phyloP scores from a whole-genome alignment of 75 land plant species.

The Picea glauca region DNA sequence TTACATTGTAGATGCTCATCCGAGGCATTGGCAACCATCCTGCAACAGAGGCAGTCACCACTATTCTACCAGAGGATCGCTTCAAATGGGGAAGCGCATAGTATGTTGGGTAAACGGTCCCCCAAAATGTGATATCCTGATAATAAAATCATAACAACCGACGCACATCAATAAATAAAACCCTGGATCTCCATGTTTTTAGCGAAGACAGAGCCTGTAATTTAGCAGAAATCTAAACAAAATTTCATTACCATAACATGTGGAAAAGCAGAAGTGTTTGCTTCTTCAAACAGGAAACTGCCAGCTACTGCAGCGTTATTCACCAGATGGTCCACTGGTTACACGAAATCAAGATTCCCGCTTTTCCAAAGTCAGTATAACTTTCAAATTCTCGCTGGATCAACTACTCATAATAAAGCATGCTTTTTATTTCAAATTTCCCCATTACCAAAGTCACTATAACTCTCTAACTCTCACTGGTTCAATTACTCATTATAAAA shows the following conservation, averaged over 20 bases:
- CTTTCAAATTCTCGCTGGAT: neutral
- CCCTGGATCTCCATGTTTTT: neutral
- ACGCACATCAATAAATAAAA: neutral
- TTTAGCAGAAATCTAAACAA: neutral
- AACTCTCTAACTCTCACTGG: too few species aligned
- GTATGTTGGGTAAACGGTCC: constrained; percentile 58
- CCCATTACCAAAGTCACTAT: too few species aligned
- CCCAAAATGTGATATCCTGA: constrained; percentile 86
- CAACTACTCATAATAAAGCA: too few species aligned
- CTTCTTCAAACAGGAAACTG: constrained; percentile 47
- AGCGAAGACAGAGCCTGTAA: neutral
- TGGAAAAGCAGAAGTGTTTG: constrained; percentile 15
- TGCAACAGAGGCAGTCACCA: constrained; percentile 59
- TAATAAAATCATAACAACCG: neutral
- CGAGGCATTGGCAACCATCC: constrained; percentile 59
- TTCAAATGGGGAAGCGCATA: constrained; percentile 67
- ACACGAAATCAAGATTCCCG: neutral
- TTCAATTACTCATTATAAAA: too few species aligned
- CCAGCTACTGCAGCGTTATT: constrained; percentile 64
- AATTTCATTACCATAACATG: constrained; percentile 46
- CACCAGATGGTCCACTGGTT: constrained; percentile 82
- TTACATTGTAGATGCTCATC: constrained; percentile 74
- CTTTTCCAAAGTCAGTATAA: neutral
- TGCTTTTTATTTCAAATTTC: too few species aligned
- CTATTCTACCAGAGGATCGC: constrained; percentile 47